Base-by-base conservation (phyloP, 257 asterid species). In the Solanum sparsipilum region DNA sequence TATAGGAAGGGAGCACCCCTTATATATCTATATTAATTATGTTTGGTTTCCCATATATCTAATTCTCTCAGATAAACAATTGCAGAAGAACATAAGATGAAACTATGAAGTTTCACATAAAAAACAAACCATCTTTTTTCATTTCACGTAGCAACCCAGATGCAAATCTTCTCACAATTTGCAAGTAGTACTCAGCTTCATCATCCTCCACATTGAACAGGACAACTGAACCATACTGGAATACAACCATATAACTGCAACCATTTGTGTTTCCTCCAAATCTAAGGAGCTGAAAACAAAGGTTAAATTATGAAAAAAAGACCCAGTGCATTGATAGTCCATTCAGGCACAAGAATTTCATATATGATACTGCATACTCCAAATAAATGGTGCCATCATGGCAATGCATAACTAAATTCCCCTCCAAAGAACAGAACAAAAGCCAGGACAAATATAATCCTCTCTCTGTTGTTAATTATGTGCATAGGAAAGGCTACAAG, bases 161-260 rank as follows among this genome's bases (percentile, higher is more conserved):
- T 83, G 98, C 94, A 88, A 95, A 96, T 90, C 88, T 94, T 91
- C 94, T 90, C 88, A 93, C 96, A 90, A 93, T 87, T 89, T 94
- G 94, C 88, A 97, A 93, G 91, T 92, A 95, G 85, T 89, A 87
- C 90, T 96, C 98, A 87, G 93, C 94, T 88, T 96, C 98, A 58
- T 93, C 92, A 84, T 97, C 99, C 89, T 94, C 98, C 90, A 97
- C 95, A 87, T 97, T 97, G 94, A 97, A 95, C 85, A 97, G 91
- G 88, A 97, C 94, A 78, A 95, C 94, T 38, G 99, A 91, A 87
- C 99, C 99, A 91, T 97, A 97, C 88, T 95, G 98, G 94, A 92
- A 97, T 46, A 97, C 98, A 84, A 97, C 92, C 98, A 97, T 92
- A 93, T 93, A 95, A 63, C 92, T 94, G 65, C 89, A 89, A 91